phyloP scores from a whole-genome alignment of 2,329 filamentous ascomycete species.

The Colletotrichum caudatum region DNA sequence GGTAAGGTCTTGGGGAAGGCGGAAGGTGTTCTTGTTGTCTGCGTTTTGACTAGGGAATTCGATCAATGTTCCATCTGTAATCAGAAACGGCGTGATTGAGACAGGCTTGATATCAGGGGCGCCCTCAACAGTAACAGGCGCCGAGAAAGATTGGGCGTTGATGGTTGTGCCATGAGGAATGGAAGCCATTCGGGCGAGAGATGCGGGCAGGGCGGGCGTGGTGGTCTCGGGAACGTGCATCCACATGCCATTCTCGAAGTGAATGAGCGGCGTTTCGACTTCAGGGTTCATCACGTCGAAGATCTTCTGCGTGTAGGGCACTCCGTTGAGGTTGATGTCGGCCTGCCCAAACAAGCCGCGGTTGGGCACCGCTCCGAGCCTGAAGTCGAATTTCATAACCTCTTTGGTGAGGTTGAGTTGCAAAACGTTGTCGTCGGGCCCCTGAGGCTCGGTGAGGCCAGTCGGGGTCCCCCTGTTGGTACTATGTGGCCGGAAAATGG shows the following conservation, averaged over 20 bases:
- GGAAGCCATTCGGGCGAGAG: constrained; percentile 54
- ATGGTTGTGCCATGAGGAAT: constrained; percentile 59
- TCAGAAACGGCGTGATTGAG: constrained; percentile 47
- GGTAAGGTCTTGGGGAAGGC: constrained; percentile 49
- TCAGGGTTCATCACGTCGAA: constrained; percentile 49
- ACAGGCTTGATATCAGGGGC: constrained; percentile 42
- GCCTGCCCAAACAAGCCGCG: constrained; percentile 50
- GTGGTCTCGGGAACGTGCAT: constrained; percentile 52
- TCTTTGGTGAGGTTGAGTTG: constrained; percentile 56
- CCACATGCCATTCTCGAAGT: constrained; percentile 57
- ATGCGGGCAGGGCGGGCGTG: constrained; percentile 42
- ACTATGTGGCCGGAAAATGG: constrained; percentile 53
- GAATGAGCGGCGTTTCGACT: constrained; percentile 49
- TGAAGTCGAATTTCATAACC: constrained; percentile 48
- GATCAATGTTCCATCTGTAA: constrained; percentile 4
- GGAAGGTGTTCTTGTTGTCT: constrained; percentile 36
- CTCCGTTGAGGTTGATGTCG: constrained; percentile 52
- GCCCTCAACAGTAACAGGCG: constrained; percentile 38
- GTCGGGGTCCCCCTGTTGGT: constrained; percentile 43
- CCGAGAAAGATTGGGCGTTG: constrained; percentile 52
- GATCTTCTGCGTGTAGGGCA: constrained; percentile 53
- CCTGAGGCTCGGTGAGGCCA: constrained; percentile 26
- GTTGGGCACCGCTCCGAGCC: constrained; percentile 53
- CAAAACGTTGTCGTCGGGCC: constrained; percentile 48
- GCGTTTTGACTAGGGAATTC: constrained; percentile 7